These are phyloP conservation scores for Zancudomyces culisetae DNA, from an alignment of 371 early-diverging fungal species.

Conservation along the genomic window DNA sequence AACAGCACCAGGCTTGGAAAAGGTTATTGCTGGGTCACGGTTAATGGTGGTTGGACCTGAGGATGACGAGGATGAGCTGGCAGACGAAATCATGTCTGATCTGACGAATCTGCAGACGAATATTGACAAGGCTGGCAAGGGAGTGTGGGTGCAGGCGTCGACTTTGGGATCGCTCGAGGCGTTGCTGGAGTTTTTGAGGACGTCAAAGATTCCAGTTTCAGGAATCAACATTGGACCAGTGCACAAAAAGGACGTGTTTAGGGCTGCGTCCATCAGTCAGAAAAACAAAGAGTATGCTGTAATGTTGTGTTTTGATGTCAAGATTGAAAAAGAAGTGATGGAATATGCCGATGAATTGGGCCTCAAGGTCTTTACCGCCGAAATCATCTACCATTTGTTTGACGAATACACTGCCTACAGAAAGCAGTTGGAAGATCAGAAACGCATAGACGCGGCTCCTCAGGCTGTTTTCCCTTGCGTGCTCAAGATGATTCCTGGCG, in stretches of 20 bases:
- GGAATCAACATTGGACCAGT: slow-evolving; percentile 98
- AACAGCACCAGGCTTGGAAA: slow-evolving; percentile 87
- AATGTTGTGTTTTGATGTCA: slow-evolving; percentile 98
- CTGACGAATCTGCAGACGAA: slow-evolving; percentile 52
- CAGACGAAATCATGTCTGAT: slow-evolving; percentile 87
- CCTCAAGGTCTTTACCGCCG: slow-evolving; percentile 89
- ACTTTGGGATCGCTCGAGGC: slow-evolving; percentile 99
- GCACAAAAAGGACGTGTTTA: slow-evolving; percentile 95
- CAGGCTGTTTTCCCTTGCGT: slow-evolving; percentile 94
- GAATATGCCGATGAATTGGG: slow-evolving; percentile 85
- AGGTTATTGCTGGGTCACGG: slow-evolving; percentile 97
- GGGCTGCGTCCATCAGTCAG: slow-evolving; percentile 85
- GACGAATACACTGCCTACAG: slow-evolving; percentile 84
- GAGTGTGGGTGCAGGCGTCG: slow-evolving; percentile 98
- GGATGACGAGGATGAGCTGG: slow-evolving; percentile 90
- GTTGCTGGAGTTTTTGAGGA: slow-evolving; percentile 84
- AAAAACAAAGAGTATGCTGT: slow-evolving; percentile 76
- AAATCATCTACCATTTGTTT: slow-evolving; percentile 99
- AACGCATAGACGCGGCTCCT: slow-evolving; percentile 72
- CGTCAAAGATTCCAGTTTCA: slow-evolving; percentile 89
- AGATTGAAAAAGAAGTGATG: slow-evolving; percentile 91
- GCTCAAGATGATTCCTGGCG: slow-evolving; percentile 84
- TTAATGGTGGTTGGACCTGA: slow-evolving; percentile 83
- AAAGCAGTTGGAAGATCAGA: slow-evolving; percentile 55
- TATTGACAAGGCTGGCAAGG: slow-evolving; percentile 74